phyloP scores from a whole-genome alignment of 108 stramenopile species.

The Chaetoceros tenuissimus region DNA sequence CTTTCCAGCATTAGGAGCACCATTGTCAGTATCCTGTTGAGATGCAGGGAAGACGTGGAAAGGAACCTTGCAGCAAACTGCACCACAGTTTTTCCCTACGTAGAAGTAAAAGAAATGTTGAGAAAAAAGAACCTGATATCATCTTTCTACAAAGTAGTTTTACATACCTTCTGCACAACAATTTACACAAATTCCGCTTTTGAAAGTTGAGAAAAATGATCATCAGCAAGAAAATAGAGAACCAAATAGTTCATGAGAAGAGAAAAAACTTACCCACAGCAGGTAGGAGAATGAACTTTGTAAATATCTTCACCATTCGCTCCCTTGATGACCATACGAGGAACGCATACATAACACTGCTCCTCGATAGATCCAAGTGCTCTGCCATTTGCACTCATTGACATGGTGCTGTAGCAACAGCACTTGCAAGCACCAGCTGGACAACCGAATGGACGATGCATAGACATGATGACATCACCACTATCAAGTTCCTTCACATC shows the following conservation, averaged over 20 bases:
- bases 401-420: constrained; percentile 53
- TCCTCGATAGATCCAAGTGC: constrained; percentile 44
- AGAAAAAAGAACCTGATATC: too few species aligned
- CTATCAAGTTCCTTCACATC: constrained; percentile 28
- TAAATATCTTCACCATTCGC: constrained; percentile 31
- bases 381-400: constrained; percentile 36
- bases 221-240: too few species aligned
- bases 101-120: too few species aligned
- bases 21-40: constrained; percentile 33
- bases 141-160: too few species aligned
- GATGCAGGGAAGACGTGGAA: constrained; percentile 48
- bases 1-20: constrained; percentile 38
- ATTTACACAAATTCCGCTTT: constrained; percentile 56
- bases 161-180: constrained; percentile 64
- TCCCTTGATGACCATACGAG: constrained; percentile 41
- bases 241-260: too few species aligned
- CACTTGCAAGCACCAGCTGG: constrained; percentile 40
- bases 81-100: too few species aligned
- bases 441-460: constrained; percentile 46
- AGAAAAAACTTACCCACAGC: too few species aligned
- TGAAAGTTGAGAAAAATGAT: too few species aligned
- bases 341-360: constrained; percentile 51
- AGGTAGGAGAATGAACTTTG: constrained; percentile 58
- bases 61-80: constrained; percentile 66
- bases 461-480: constrained; percentile 29